Percentiles rank a stretch among this genome's conserved stretches.
Conservation (phyloP, 1,284 basidiomycete genomes). For the Ceratobasidium sp. region DNA sequence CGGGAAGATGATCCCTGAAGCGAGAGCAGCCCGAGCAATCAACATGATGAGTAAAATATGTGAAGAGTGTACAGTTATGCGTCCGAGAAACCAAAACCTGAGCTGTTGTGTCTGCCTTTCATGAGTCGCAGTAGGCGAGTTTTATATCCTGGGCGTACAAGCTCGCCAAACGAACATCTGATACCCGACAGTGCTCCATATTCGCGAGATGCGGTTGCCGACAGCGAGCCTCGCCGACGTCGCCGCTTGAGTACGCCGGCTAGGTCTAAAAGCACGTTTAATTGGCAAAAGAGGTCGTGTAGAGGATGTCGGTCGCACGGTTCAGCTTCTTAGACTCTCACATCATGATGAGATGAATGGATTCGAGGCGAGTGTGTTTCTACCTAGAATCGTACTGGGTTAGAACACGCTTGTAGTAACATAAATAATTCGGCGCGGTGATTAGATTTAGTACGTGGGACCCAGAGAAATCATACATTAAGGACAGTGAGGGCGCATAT, state of each 20-base stretch:
- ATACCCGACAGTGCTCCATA: background rate
- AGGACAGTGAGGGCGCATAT: too few relatives aligned
- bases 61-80: background rate
- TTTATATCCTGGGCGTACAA: constrained; percentile 16
- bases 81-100: background rate
- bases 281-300: background rate
- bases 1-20: constrained; percentile 38
- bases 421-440: too few relatives aligned
- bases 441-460: too few relatives aligned
- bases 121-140: background rate
- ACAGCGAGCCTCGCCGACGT: constrained; percentile 5
- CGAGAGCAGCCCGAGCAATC: constrained; percentile 40
- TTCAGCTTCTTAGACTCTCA: background rate
- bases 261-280: background rate
- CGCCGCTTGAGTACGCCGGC: constrained; percentile 5
- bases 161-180: background rate
- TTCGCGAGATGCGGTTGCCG: background rate
- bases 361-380: too few relatives aligned
- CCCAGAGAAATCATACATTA: too few relatives aligned
- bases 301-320: background rate
- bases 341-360: constrained; percentile 6
- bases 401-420: too few relatives aligned
- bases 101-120: background rate
- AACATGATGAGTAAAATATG: constrained; percentile 16
- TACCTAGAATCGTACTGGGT: too few relatives aligned